Conservation (phyloP, 2,329 filamentous ascomycete genomes). For the Cladosporium sp. region DNA sequence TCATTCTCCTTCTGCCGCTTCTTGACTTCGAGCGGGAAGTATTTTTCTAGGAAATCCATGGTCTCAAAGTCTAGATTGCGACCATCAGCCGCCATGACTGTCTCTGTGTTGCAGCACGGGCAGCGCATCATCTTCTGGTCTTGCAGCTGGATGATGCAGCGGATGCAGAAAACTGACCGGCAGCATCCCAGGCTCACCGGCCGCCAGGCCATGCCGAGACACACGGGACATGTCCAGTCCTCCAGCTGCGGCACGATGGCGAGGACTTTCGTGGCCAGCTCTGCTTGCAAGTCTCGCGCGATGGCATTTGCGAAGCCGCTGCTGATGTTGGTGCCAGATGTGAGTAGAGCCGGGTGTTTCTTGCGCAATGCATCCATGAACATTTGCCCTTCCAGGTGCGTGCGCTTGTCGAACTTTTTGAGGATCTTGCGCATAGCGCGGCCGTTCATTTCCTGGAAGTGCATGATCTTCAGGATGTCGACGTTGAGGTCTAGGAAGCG, state of each 20-base stretch:
- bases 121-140: conserved; percentile 66
- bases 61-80: conserved; percentile 67
- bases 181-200: conserved; percentile 73
- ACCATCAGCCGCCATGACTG: conserved; percentile 68
- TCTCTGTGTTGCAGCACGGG: conserved; percentile 72
- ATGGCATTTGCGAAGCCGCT: conserved; percentile 66
- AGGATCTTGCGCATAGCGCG: conserved; percentile 78
- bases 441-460: conserved; percentile 82
- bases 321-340: conserved; percentile 49
- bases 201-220: conserved; percentile 75
- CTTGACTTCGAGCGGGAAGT: conserved; percentile 74
- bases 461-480: conserved; percentile 73
- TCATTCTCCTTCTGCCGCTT: conserved; percentile 66
- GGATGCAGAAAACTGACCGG: conserved; percentile 77
- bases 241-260: conserved; percentile 76
- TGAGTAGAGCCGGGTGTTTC: conserved; percentile 32
- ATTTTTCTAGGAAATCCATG: conserved; percentile 68
- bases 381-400: conserved; percentile 60
- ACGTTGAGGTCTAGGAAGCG: conserved; percentile 73
- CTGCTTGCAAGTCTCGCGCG: conserved; percentile 72
- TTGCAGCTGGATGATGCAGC: conserved; percentile 79
- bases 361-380: conserved; percentile 30
- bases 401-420: conserved; percentile 91
- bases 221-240: conserved; percentile 81
- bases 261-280: conserved; percentile 71